These are phyloP conservation scores for Anacardium occidentale DNA, from an alignment of 345 rosid species.

Conservation along the genomic window DNA sequence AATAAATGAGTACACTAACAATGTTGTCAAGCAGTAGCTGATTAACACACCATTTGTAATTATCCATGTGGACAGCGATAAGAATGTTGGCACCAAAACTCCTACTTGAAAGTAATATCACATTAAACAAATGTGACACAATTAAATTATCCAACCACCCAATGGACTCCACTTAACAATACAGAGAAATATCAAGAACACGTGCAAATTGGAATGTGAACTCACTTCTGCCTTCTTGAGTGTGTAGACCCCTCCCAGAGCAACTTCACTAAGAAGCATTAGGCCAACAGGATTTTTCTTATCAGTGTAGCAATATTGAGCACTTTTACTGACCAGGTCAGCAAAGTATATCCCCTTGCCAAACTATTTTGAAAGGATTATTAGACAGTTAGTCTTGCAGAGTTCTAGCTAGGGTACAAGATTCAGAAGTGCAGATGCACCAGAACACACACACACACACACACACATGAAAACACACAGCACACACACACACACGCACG, in stretches of 20 bases:
- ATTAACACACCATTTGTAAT: neutral
- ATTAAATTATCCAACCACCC: neutral
- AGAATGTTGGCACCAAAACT: neutral
- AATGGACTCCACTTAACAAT: neutral
- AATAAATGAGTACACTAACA: neutral
- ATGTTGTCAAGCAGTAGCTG: neutral
- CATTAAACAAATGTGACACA: neutral
- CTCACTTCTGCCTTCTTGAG: constrained; percentile 78
- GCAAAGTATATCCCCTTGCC: constrained; percentile 97
- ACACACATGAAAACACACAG: neutral
- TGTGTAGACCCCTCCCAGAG: constrained; percentile 77
- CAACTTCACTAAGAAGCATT: constrained; percentile 92
- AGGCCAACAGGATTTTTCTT: constrained; percentile 83
- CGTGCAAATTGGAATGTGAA: constrained; percentile 7
- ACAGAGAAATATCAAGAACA: neutral
- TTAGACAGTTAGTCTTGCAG: constrained; percentile 19
- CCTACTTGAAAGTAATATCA: neutral
- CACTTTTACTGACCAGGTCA: constrained; percentile 98
- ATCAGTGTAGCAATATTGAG: constrained; percentile 84
- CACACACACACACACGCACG: too few relatives aligned
- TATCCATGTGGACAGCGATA: neutral
- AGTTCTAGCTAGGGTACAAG: neutral
- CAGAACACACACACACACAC: neutral
- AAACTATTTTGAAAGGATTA: constrained; percentile 54
- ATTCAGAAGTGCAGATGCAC: too few relatives aligned